Base-by-base conservation (phyloP, 2,329 filamentous ascomycete species). In the Capronia coronata region DNA sequence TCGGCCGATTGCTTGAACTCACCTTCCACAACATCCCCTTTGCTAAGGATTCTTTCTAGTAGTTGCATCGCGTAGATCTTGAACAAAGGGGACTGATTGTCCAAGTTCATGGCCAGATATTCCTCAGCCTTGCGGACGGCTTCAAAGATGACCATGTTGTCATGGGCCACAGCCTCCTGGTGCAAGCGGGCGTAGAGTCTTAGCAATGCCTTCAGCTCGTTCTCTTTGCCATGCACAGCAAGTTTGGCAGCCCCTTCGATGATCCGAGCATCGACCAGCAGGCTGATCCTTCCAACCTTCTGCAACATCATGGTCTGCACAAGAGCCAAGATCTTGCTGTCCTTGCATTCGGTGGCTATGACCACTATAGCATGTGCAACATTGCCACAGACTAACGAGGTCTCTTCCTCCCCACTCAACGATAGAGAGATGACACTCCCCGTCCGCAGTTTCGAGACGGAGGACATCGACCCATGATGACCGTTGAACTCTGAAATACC, bases 291-390 rank as follows among this genome's bases (percentile, higher is more conserved):
- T 53, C 85, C 83, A 50, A 97, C 79, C 67, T 98, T 97, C 64
- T 98, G 93, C n/a, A 95, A 71, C 19, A 99, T 79, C 83, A 98
- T 96, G 1, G 89, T 94, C 61, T 96, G 86, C 2, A 90, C 91
- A 45, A 98, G 74, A 3, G 90, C 90, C 5, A 86, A 93, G 46
- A 98, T 94, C 69, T 96, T 95, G 52, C 88, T 83, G 62, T 98
- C 90, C 41, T 84, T 79, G 64, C 84, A 89, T 49, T 80, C 83
- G 18, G 78, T 80, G 1, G 93, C 88, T 64, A 98, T 87, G n/a
- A 83, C 83, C 49, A 94, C 91, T 54, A 98, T 91, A 0, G 91
- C 88, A 63, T 94, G 84, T n/a, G 97, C 82, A n/a, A 97, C 85
- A 55, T 91, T 94, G 29, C 82, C 80, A 64, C 94, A 89, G 0